Evolutionary conservation across 2,329 filamentous ascomycete species (phyloP).

Genomic region (Endoconidiophora polonica): DNA sequence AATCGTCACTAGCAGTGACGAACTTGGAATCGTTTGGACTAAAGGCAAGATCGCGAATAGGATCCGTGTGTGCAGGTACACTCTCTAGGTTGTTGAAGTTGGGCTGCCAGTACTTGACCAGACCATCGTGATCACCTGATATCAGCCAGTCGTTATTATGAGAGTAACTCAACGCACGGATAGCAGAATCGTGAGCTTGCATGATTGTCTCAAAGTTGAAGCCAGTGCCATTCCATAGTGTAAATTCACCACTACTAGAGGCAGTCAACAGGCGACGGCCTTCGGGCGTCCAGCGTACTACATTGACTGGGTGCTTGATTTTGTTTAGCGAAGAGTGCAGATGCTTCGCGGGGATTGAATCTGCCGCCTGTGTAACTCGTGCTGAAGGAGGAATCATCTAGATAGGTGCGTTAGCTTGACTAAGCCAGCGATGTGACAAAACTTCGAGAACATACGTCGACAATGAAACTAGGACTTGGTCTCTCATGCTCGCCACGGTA

Average conservation of each 20-base stretch:
- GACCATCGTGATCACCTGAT: conserved; percentile 84
- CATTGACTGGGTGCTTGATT: conserved; percentile 91
- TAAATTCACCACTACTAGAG: conserved; percentile 94
- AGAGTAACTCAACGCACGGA: conserved; percentile 71
- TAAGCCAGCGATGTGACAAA: not conserved
- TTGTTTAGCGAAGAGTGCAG: conserved; percentile 98
- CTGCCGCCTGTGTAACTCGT: conserved; percentile 55
- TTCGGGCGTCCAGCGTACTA: conserved; percentile 95
- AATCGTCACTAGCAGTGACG: conserved; percentile 88
- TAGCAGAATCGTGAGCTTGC: conserved; percentile 85
- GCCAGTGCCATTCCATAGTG: conserved; percentile 93
- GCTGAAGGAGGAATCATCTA: conserved; percentile 80
- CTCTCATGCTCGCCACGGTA: conserved; percentile 63
- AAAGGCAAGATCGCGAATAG: conserved; percentile 82
- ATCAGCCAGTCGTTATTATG: conserved; percentile 95
- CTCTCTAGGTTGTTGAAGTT: conserved; percentile 99
- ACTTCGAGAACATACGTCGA: conserved; percentile 50
- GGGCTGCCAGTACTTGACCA: conserved; percentile 97
- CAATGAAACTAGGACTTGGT: conserved; percentile 74
- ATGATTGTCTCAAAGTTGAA: conserved; percentile 99
- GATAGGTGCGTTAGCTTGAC: not conserved
- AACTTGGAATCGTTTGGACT: conserved; percentile 92
- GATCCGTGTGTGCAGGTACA: conserved; percentile 76
- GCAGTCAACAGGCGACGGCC: conserved; percentile 81
- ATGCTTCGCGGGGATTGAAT: conserved; percentile 85